Base-by-base conservation (phyloP, 345 rosid species). In the Eutrema japonicum region DNA sequence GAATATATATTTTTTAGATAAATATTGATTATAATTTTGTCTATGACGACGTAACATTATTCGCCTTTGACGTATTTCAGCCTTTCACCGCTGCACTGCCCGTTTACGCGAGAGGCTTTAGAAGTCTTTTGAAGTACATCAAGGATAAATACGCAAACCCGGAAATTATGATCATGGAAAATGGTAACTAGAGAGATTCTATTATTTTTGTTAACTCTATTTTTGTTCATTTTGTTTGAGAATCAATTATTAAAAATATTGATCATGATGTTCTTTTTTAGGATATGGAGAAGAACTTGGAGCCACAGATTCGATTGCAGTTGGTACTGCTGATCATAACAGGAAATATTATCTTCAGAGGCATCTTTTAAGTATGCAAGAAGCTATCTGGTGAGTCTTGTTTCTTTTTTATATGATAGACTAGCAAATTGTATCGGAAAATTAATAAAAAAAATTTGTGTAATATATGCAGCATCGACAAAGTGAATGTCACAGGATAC, bases 151-250 rank as follows among this genome's bases (percentile, higher is more conserved):
- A 81, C 61, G 59, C 27, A 0, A 62, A 75, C 8, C 82, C 87
- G 4, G 53, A 64, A 11, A 83, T 83, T 54, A 77, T 81, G 10
- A 61, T 84, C 6, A 77, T 81, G 7, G 87, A 82, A 54, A 84
- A 80, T 54, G 87, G 87, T 84, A 75, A 71, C 26, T 48, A 10
- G 11, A 35, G 35, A 37, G 35, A 37, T 38, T 38, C 3, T 37
- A 10, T 12, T 11, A 51, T 8, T 40, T 10, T 40, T 37, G 40
- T 1, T 38, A 38, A 3, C 42, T 38, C 22, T 1, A 2, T 38
- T 38, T 38, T 38, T 37, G 3, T 40, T 40, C 22, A 18, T 18
- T 18, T 18, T 18, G 1, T 16, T 16, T 16, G 16, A 16, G 16
- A 16, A 16, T 16, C 22, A 40, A 40, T 1, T 40, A 40, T 10